Conservation (phyloP, 2,329 filamentous ascomycete species). For the Xylariomycetidae sp. region DNA sequence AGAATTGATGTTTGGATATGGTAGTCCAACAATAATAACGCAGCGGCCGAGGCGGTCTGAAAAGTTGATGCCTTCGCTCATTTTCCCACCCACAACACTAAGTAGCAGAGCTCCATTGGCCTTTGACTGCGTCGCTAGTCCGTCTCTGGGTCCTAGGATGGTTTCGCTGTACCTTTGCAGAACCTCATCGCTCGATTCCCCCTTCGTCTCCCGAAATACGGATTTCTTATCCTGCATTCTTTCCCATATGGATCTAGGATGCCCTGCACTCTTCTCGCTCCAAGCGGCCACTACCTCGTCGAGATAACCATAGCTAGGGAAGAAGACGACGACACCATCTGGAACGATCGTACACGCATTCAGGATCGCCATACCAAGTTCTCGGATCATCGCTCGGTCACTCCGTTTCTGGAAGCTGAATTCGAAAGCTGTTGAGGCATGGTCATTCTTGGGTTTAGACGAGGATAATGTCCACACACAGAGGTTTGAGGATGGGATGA, state of each 20-base stretch:
- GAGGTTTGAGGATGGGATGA: slow-evolving; percentile 79
- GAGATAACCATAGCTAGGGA: slow-evolving; percentile 90
- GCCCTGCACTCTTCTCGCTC: slow-evolving; percentile 38
- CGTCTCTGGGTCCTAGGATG: slow-evolving; percentile 47
- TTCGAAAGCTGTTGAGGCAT: slow-evolving; percentile 54
- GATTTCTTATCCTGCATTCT: slow-evolving; percentile 54
- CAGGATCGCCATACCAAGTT: slow-evolving; percentile 70
- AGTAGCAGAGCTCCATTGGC: slow-evolving; percentile 71
- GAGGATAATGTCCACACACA: slow-evolving; percentile 67
- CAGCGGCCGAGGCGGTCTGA: slow-evolving; percentile 84
- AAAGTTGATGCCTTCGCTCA: slow-evolving; percentile 98
- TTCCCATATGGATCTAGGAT: slow-evolving; percentile 50
- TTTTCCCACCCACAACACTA: slow-evolving; percentile 87
- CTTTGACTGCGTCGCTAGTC: neutral
- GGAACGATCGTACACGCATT: slow-evolving; percentile 71
- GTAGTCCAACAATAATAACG: slow-evolving; percentile 86
- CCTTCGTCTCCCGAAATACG: slow-evolving; percentile 56
- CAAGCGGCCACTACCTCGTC: slow-evolving; percentile 65
- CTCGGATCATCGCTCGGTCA: slow-evolving; percentile 62
- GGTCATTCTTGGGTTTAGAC: slow-evolving; percentile 27
- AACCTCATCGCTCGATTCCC: slow-evolving; percentile 60
- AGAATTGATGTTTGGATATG: slow-evolving; percentile 85
- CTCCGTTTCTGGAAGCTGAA: slow-evolving; percentile 81
- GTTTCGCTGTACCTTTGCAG: slow-evolving; percentile 68
- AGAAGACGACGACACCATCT: slow-evolving; percentile 90